Conservation (phyloP, 352 stramenopile genomes). For the Phytopythium boreale region DNA sequence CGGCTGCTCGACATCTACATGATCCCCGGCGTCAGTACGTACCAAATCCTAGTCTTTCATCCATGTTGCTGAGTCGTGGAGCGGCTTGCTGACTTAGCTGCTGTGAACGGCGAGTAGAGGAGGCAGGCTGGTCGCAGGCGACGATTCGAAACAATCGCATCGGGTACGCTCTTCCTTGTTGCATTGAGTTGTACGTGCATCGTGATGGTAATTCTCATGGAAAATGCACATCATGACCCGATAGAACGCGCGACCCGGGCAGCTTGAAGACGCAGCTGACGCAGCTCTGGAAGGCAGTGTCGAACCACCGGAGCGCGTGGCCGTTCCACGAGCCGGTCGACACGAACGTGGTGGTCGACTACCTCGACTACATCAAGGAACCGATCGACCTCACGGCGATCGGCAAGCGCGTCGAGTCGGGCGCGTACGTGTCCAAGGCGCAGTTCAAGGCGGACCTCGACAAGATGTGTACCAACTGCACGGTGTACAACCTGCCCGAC, state of each 20-base stretch:
- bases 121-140: constrained; percentile 82
- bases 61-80: background rate
- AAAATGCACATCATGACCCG: background rate
- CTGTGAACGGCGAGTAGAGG: constrained; percentile 37
- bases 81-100: background rate
- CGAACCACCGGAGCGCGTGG: constrained; percentile 95
- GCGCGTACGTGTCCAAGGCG: constrained; percentile 89
- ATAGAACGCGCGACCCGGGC: constrained; percentile 69
- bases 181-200: background rate
- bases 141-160: constrained; percentile 86
- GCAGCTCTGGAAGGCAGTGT: constrained; percentile 87
- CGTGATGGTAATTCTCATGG: background rate
- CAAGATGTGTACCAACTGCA: constrained; percentile 98
- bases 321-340: constrained; percentile 97
- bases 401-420: constrained; percentile 78
- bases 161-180: constrained; percentile 32
- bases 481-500: constrained; percentile 94
- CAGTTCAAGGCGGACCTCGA: constrained; percentile 93
- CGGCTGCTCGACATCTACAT: constrained; percentile 87
- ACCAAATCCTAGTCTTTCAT: background rate
- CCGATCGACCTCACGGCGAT: constrained; percentile 90
- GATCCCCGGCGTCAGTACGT: constrained; percentile 85
- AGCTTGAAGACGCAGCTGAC: constrained; percentile 86
- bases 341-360: constrained; percentile 94
- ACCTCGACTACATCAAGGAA: constrained; percentile 96